Percentiles rank a stretch among this genome's conserved stretches.
Conservation (phyloP, 139 green algal genomes). For the Mesotaenium endlicherianum region DNA sequence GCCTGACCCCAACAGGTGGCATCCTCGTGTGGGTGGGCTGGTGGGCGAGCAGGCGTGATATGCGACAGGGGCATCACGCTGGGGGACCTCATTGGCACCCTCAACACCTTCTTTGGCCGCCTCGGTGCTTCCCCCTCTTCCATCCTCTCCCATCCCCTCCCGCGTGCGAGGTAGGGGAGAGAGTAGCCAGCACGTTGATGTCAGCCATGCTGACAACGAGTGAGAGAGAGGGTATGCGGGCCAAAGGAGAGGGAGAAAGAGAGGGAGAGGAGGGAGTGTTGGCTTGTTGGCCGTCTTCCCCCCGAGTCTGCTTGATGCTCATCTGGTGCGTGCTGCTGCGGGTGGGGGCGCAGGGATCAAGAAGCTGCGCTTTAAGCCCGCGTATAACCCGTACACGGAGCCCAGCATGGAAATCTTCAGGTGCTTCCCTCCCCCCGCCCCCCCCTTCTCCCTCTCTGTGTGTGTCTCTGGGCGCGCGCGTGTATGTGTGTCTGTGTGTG, state of each 20-base stretch:
- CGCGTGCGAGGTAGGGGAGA: neutral
- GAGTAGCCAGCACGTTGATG: too few relatives aligned
- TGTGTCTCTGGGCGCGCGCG: neutral
- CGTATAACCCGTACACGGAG: constrained; percentile 99
- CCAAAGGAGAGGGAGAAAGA: too few relatives aligned
- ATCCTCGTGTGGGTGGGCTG: too few relatives aligned
- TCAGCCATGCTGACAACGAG: too few relatives aligned
- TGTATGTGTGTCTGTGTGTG: too few relatives aligned
- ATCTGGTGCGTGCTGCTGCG: too few relatives aligned
- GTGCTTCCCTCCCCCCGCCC: neutral
- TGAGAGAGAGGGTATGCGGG: too few relatives aligned
- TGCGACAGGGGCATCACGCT: constrained; percentile 81
- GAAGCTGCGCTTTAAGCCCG: constrained; percentile 98
- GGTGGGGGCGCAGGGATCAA: constrained; percentile 66
- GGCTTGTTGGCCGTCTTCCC: too few relatives aligned
- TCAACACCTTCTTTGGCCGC: constrained; percentile 88
- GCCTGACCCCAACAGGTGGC: too few relatives aligned
- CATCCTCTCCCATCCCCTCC: neutral
- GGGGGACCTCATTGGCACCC: constrained; percentile 85
- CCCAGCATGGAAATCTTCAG: constrained; percentile 98
- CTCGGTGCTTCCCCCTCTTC: constrained; percentile 58
- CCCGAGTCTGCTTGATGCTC: too few relatives aligned
- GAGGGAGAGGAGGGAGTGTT: too few relatives aligned
- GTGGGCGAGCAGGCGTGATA: constrained; percentile 58
- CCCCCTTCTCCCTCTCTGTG: neutral